Evolutionary conservation across 495 filamentous ascomycete species (phyloP).

Genomic region (Articulospora tetracladia): DNA sequence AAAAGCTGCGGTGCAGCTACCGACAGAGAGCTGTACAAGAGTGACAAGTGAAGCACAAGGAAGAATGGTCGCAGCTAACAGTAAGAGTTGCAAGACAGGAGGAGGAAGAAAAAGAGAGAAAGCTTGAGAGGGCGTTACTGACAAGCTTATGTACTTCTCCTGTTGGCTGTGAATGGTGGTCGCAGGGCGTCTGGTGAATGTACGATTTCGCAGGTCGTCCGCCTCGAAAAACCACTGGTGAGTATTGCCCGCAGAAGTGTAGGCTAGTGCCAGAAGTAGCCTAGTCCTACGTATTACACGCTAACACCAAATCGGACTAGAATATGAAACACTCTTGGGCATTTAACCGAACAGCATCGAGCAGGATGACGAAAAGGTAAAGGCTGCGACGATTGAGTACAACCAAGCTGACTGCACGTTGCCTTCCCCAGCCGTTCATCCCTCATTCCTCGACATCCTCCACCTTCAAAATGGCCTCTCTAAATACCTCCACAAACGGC

Average conservation of each 20-base stretch:
- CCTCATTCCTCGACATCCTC: slow-evolving; percentile 3
- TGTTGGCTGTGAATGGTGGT: neutral
- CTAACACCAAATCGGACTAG: neutral
- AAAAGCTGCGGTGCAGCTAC: slow-evolving; percentile 8
- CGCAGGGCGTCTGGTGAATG: neutral
- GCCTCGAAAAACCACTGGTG: slow-evolving; percentile 9
- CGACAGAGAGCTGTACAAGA: slow-evolving; percentile 11
- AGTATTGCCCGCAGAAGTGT: neutral
- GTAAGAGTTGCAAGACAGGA: slow-evolving; percentile 6
- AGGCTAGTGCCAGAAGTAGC: neutral
- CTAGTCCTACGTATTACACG: neutral
- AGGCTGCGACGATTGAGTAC: neutral
- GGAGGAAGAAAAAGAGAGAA: slow-evolving; percentile 3
- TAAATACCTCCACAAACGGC: slow-evolving; percentile 88
- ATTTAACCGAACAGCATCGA: neutral
- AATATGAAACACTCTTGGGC: neutral
- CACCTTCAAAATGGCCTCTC: slow-evolving; percentile 68
- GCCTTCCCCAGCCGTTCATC: slow-evolving; percentile 3
- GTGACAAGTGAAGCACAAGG: slow-evolving; percentile 15
- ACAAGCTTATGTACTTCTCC: slow-evolving; percentile 11
- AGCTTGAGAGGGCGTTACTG: slow-evolving; percentile 1
- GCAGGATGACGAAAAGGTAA: slow-evolving; percentile 12
- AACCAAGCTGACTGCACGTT: neutral
- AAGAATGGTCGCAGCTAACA: slow-evolving; percentile 8
- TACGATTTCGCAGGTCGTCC: slow-evolving; percentile 1